Conservation (phyloP, 805 yeast species). For the Torulaspora indica region DNA sequence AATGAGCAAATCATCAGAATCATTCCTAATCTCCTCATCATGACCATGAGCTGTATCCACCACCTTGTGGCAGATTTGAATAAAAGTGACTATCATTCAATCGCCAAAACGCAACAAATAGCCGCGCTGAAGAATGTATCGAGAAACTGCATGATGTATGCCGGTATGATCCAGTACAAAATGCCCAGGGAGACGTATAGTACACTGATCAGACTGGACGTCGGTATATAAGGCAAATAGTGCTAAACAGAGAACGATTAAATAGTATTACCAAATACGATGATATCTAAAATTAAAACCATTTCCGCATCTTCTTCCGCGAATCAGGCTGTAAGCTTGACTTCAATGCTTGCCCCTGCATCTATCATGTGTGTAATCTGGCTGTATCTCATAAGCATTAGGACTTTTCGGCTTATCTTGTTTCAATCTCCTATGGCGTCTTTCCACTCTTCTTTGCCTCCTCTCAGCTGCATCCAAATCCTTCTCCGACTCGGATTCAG, state of each 20-base stretch:
- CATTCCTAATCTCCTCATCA: conserved; percentile 72
- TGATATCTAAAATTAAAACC: no score
- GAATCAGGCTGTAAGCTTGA: neutral
- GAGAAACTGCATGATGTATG: conserved; percentile 86
- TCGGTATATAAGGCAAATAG: conserved; percentile 27
- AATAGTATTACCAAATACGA: neutral
- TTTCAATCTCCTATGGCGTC: conserved; percentile 33
- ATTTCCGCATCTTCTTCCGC: no score
- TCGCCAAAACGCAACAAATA: conserved; percentile 50
- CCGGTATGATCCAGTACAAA: conserved; percentile 89
- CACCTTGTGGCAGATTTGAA: conserved; percentile 46
- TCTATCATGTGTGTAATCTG: conserved; percentile 44
- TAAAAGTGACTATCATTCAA: conserved; percentile 40
- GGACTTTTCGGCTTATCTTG: conserved; percentile 43
- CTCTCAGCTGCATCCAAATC: conserved; percentile 34
- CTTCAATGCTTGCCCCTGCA: conserved; percentile 10
- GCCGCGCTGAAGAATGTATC: conserved; percentile 58
- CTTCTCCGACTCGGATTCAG: conserved; percentile 41
- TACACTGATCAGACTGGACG: conserved; percentile 60
- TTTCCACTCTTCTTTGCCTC: conserved; percentile 34
- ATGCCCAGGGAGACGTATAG: conserved; percentile 84
- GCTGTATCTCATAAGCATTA: conserved; percentile 88
- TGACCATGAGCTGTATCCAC: conserved; percentile 74
- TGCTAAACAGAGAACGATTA: neutral
- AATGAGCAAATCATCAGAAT: conserved; percentile 73